phyloP scores from a whole-genome alignment of 176 grass and related monocot species.

The Oryza meyeriana region DNA sequence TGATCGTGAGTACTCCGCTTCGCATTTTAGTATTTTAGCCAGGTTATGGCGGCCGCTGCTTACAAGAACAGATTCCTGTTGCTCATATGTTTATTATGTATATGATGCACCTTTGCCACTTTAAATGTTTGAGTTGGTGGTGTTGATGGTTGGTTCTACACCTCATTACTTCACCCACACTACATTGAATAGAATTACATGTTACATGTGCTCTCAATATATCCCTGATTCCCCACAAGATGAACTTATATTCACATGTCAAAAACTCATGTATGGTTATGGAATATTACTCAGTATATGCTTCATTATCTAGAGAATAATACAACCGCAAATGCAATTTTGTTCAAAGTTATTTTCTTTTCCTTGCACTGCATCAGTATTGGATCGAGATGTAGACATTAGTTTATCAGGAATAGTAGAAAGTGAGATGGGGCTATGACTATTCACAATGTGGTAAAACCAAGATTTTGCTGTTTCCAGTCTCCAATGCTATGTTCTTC shows the following conservation, averaged over 20 bases:
- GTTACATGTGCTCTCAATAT: neutral
- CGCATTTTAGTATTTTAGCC: neutral
- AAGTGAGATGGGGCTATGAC: neutral
- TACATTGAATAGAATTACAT: neutral
- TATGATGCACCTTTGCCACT: neutral
- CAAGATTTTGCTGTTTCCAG: neutral
- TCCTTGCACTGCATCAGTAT: neutral
- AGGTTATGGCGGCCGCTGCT: too few relatives aligned
- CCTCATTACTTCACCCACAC: neutral
- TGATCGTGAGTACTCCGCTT: constrained; percentile 59
- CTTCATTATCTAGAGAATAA: neutral
- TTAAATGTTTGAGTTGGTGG: neutral
- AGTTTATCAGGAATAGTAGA: neutral
- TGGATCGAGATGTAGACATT: neutral
- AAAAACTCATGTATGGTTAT: neutral
- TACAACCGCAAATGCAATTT: neutral
- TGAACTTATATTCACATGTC: neutral
- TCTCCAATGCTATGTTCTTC: constrained; percentile 8
- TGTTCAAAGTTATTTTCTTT: neutral
- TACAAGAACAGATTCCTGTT: neutral
- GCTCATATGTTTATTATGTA: neutral
- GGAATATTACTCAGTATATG: neutral
- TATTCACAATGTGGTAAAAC: neutral
- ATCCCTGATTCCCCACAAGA: neutral
- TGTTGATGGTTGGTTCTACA: neutral